These are phyloP conservation scores for Pichia pseudocactophila DNA, from an alignment of 805 yeast species.

Conservation along the genomic window DNA sequence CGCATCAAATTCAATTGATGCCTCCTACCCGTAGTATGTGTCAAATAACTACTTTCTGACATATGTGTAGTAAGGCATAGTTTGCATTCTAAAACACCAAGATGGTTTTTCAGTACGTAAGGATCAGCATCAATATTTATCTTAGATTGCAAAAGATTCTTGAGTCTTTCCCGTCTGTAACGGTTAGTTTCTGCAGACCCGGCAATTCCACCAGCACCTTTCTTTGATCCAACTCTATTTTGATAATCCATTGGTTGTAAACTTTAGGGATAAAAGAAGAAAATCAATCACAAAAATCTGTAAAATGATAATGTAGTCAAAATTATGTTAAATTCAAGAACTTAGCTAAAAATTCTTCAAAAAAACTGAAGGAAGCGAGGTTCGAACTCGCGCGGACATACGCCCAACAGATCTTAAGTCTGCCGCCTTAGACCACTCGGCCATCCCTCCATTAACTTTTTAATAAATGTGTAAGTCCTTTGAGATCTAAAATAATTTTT, in stretches of 20 bases:
- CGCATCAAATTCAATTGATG: conserved; percentile 68
- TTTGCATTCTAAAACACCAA: conserved; percentile 80
- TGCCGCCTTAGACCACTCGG: conserved; percentile 20
- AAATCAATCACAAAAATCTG: too few relatives aligned
- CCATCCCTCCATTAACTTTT: conserved; percentile 18
- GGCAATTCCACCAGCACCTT: conserved; percentile 88
- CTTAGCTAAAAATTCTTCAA: not conserved
- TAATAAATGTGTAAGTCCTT: too few relatives aligned
- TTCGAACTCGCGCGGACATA: conserved; percentile 20
- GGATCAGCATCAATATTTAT: conserved; percentile 61
- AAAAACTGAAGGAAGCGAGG: conserved; percentile 18
- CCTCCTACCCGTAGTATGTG: conserved; percentile 78
- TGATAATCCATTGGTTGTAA: conserved; percentile 68
- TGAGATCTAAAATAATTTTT: too few relatives aligned
- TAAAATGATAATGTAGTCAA: too few relatives aligned
- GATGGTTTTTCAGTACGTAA: conserved; percentile 71
- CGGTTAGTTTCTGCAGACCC: conserved; percentile 60
- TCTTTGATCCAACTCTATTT: conserved; percentile 81
- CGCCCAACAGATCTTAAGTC: conserved; percentile 19
- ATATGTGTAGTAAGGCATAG: conserved; percentile 78
- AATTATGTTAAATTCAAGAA: not conserved
- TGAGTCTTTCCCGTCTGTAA: conserved; percentile 58
- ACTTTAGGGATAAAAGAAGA: too few relatives aligned
- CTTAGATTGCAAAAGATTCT: conserved; percentile 46
- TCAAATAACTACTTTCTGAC: conserved; percentile 68